phyloP scores from a whole-genome alignment of 805 yeast species.

The Danielozyma ontarioensis region DNA sequence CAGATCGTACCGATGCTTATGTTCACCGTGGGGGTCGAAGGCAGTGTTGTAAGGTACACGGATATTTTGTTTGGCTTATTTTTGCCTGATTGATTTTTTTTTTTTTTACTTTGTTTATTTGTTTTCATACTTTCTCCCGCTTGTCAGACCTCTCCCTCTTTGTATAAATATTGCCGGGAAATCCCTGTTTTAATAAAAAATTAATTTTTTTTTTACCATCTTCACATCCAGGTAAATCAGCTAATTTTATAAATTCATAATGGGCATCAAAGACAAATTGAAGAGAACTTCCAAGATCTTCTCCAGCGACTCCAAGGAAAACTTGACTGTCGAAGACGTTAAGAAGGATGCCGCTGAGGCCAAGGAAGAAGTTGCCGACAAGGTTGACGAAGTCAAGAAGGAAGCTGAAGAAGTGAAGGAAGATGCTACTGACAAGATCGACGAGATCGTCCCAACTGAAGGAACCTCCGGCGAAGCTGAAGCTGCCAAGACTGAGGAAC shows the following conservation, averaged over 20 bases:
- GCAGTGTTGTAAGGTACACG: too few relatives aligned
- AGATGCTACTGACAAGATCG: neutral
- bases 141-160: too few relatives aligned
- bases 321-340: slow-evolving; percentile 3
- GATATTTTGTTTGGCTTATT: too few relatives aligned
- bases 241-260: slow-evolving; percentile 1
- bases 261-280: slow-evolving; percentile 12
- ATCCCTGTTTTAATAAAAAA: too few relatives aligned
- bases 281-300: slow-evolving; percentile 12
- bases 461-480: neutral
- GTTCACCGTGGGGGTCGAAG: too few relatives aligned
- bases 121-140: too few relatives aligned
- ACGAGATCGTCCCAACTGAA: slow-evolving; percentile 1
- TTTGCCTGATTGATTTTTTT: too few relatives aligned
- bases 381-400: slow-evolving; percentile 1
- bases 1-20: too few relatives aligned
- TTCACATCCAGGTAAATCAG: too few relatives aligned
- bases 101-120: too few relatives aligned
- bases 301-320: slow-evolving; percentile 8
- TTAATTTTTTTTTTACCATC: too few relatives aligned
- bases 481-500: neutral
- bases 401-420: neutral
- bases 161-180: too few relatives aligned
- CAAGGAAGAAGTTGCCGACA: neutral
- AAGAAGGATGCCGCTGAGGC: slow-evolving; percentile 1